Evolutionary conservation across 129 eudicot genomes (phyloP), one percentile per base, ranked within the genome.

Genomic region (Calendula officinalis): DNA sequence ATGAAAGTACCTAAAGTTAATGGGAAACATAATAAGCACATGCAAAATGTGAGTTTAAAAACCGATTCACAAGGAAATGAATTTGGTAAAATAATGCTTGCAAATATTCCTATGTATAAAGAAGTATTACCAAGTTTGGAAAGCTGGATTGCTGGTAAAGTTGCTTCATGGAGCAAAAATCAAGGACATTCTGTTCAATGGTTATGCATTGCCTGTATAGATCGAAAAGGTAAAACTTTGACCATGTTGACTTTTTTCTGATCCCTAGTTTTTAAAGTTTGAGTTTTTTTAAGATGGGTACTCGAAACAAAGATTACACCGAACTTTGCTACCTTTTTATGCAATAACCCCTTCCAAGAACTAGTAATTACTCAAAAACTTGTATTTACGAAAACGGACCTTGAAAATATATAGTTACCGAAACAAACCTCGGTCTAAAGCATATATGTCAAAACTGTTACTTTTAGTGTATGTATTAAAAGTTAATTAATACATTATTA

Each of bases 151-250:
- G 85, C 80, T 53, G 63, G 74, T 64, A 86, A 90, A 69, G 81
- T 90, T 64, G 85, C 80, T 35, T 73, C 91, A 8, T 90, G 97
- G 97, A 82, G 81, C 77, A 67, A 80, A 60, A 81, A 71, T 32
- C 86, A 86, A 81, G 95, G 97, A 27, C 78, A 84, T 67, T 79
- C 95, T n/a, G 66, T 90, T 72, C 92, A 86, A 74, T 90, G 97
- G 97, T 72, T 90, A 64, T 90, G 84, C 74, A 79, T 90, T 10
- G 82, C 77, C 60, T 84, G 85, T 68, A 79, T 86, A 48, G 92
- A 90, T 75, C 85, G 89, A 56, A 86, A 76, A 84, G 97, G 97
- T 90, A 79, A 39, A 45, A 45, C 55, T 49, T 49, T 49, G 55
- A 49, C 55, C 55, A 45, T 45, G 13, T 45, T 45, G 14, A 45